Evolutionary conservation across 495 filamentous ascomycete genomes (phyloP).

Genomic region (Xylaria bambusicola): DNA sequence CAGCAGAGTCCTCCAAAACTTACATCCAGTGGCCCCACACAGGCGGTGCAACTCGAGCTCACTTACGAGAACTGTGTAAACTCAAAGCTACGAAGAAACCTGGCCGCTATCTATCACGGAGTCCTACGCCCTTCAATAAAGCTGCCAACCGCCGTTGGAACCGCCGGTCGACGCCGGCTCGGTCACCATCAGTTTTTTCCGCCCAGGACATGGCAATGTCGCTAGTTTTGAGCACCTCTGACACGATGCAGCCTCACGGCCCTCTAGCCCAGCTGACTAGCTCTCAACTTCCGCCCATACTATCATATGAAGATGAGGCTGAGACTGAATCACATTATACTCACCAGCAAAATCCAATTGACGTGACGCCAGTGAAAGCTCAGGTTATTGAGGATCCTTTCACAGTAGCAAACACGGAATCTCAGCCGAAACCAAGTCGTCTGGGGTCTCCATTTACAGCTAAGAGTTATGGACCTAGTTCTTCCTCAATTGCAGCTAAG

Average conservation of each 20-base stretch:
- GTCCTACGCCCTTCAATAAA: conserved; percentile 70
- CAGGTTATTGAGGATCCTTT: not conserved
- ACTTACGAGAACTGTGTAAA: conserved; percentile 82
- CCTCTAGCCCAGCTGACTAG: conserved; percentile 63
- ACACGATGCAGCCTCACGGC: conserved; percentile 73
- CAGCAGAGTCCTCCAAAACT: conserved; percentile 42
- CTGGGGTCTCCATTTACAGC: conserved; percentile 66
- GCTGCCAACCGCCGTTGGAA: conserved; percentile 50
- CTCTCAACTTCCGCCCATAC: conserved; percentile 34
- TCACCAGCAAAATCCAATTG: conserved; percentile 11
- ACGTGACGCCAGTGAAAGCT: not conserved
- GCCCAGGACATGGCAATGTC: conserved; percentile 86
- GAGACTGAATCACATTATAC: conserved; percentile 18
- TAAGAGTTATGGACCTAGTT: conserved; percentile 53
- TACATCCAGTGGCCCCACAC: conserved; percentile 77
- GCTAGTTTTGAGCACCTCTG: conserved; percentile 74
- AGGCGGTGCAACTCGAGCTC: conserved; percentile 72
- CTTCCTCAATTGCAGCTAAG: conserved; percentile 42
- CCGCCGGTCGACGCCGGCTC: conserved; percentile 41
- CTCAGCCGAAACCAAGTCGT: conserved; percentile 36
- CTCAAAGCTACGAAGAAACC: conserved; percentile 65
- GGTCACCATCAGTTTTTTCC: conserved; percentile 45
- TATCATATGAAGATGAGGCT: conserved; percentile 11
- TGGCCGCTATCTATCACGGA: conserved; percentile 67
- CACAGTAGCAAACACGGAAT: not conserved